Conservation (phyloP, 2,329 filamentous ascomycete species). For the Verticillium nubilum region DNA sequence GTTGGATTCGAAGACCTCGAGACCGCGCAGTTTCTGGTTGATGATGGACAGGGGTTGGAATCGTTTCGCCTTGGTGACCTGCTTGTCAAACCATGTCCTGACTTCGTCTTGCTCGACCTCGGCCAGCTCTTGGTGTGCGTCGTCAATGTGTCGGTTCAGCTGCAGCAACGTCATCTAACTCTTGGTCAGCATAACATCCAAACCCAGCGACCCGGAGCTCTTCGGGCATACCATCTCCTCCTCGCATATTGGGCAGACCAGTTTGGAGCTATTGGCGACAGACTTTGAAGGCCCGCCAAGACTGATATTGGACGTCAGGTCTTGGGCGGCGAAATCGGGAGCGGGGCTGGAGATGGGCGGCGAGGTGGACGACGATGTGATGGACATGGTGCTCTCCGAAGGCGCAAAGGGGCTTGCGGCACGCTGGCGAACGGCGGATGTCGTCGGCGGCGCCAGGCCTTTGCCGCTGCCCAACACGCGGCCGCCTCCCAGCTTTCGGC, state of each 20-base stretch:
- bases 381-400: constrained; percentile 69
- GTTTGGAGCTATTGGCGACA: constrained; percentile 55
- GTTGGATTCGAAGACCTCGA: constrained; percentile 93
- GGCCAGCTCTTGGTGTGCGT: constrained; percentile 83
- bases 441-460: constrained; percentile 63
- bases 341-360: constrained; percentile 53
- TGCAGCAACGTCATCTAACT: constrained; percentile 81
- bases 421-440: constrained; percentile 35
- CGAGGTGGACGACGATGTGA: constrained; percentile 68
- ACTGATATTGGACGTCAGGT: constrained; percentile 76
- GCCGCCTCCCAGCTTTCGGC: constrained; percentile 84
- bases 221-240: constrained; percentile 84
- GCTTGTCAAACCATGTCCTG: constrained; percentile 94
- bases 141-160: constrained; percentile 78
- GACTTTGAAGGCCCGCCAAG: constrained; percentile 50
- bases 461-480: constrained; percentile 84
- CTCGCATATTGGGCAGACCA: constrained; percentile 95
- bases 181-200: constrained; percentile 15
- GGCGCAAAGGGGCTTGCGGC: constrained; percentile 45
- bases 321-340: constrained; percentile 64
- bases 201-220: too few species aligned
- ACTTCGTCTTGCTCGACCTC: constrained; percentile 88
- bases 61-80: constrained; percentile 86
- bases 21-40: constrained; percentile 87
- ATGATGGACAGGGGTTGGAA: constrained; percentile 88